phyloP scores from a whole-genome alignment of 2,329 filamentous ascomycete species.

The Verticillium albo-atrum region DNA sequence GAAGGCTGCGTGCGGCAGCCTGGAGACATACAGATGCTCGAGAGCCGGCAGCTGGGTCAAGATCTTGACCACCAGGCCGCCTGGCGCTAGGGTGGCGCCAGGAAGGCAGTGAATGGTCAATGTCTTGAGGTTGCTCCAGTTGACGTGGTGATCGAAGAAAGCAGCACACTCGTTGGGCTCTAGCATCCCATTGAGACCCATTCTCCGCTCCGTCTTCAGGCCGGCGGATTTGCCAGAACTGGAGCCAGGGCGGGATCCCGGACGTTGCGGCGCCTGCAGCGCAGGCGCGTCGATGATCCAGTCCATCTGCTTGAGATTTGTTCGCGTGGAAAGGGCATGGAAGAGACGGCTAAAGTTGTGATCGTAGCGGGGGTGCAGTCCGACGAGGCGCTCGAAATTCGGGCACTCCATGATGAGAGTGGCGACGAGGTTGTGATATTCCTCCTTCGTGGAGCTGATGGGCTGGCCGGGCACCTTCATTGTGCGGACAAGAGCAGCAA shows the following conservation, averaged over 20 bases:
- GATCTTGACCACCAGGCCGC: constrained; percentile 46
- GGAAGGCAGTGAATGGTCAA: constrained; percentile 56
- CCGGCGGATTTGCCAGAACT: constrained; percentile 7
- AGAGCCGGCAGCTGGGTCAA: constrained; percentile 49
- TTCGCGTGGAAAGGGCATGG: constrained; percentile 55
- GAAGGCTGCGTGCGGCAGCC: constrained; percentile 51
- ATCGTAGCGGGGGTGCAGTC: constrained; percentile 49
- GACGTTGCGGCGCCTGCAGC: constrained; percentile 27
- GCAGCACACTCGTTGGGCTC: constrained; percentile 29
- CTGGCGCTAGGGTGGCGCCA: constrained; percentile 48
- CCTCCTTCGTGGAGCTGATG: constrained; percentile 32
- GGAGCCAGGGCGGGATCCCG: constrained; percentile 10
- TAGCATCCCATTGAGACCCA: constrained; percentile 13
- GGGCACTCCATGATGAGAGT: constrained; percentile 62
- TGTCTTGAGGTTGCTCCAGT: constrained; percentile 52
- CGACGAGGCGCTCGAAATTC: constrained; percentile 55
- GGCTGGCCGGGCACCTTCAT: constrained; percentile 51
- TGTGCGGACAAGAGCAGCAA: constrained; percentile 51
- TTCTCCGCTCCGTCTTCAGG: background rate
- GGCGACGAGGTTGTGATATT: constrained; percentile 55
- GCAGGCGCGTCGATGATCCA: constrained; percentile 48
- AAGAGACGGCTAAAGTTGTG: constrained; percentile 53
- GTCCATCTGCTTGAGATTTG: constrained; percentile 50
- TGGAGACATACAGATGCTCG: constrained; percentile 55
- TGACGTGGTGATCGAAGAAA: constrained; percentile 47